Evolutionary conservation across 1,284 basidiomycete genomes (phyloP).

Genomic region (Fomes fomentarius): DNA sequence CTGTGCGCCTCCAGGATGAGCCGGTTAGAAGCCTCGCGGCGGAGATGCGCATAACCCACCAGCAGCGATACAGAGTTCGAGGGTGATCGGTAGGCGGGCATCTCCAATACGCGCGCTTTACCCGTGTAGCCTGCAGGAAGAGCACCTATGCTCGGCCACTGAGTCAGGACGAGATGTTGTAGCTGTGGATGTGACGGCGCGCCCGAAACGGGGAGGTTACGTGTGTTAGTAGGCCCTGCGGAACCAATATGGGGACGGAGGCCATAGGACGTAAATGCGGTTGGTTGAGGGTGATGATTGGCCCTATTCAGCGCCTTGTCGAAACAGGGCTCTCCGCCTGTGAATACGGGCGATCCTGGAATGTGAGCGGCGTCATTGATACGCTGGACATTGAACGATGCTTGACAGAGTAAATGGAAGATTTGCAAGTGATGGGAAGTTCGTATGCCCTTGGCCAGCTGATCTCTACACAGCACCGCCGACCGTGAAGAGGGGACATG

Average conservation of each 20-base stretch:
- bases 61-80: neutral
- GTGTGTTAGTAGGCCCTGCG: neutral
- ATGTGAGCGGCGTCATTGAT: too few relatives aligned
- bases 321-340: neutral
- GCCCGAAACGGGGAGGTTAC: neutral
- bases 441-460: neutral
- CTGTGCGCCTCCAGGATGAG: neutral
- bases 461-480: neutral
- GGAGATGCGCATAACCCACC: neutral
- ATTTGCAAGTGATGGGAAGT: too few relatives aligned
- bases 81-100: neutral
- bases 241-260: neutral
- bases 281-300: neutral
- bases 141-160: too few relatives aligned
- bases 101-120: neutral
- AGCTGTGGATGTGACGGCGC: neutral
- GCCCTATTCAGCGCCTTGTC: too few relatives aligned
- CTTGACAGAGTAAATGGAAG: too few relatives aligned
- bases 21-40: neutral
- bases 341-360: neutral
- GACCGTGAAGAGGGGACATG: neutral
- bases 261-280: neutral
- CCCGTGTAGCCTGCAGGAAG: neutral
- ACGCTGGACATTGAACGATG: too few relatives aligned
- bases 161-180: neutral